phyloP scores from a whole-genome alignment of 2,329 filamentous ascomycete species.

The Coccinonectria pachysandricola region DNA sequence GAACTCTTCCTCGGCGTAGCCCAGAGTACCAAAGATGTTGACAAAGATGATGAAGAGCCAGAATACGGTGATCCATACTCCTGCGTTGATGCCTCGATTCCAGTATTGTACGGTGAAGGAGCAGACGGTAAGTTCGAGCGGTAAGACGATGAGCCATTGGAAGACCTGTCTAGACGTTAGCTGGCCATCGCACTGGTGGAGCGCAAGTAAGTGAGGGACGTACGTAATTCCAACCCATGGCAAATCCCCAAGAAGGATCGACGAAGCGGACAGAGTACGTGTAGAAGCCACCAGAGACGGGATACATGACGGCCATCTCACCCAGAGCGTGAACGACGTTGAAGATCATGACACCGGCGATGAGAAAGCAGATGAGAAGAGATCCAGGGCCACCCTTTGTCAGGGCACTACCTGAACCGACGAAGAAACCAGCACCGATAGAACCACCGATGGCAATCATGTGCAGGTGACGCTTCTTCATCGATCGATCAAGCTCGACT shows the following conservation, averaged over 20 bases:
- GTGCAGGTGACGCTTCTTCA: constrained; percentile 49
- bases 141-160: constrained; percentile 40
- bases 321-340: constrained; percentile 51
- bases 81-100: constrained; percentile 34
- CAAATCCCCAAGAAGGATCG: constrained; percentile 49
- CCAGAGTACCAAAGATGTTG: constrained; percentile 45
- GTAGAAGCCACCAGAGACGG: constrained; percentile 53
- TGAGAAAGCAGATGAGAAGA: constrained; percentile 39
- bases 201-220: not conserved
- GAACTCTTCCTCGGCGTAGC: constrained; percentile 47
- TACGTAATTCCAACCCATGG: constrained; percentile 35
- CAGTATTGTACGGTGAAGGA: constrained; percentile 42
- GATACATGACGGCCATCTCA: constrained; percentile 51
- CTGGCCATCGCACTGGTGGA: fast-evolving
- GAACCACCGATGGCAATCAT: constrained; percentile 54
- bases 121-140: constrained; percentile 40
- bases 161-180: constrained; percentile 22
- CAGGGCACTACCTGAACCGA: constrained; percentile 47
- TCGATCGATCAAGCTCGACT: constrained; percentile 32
- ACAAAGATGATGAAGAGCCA: constrained; percentile 36
- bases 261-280: constrained; percentile 52
- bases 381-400: constrained; percentile 37
- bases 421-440: constrained; percentile 54
- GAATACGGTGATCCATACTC: constrained; percentile 45
- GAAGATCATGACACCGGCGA: constrained; percentile 52